phyloP scores from a whole-genome alignment of 768 basidiomycete species.

The Galerina sulciceps region DNA sequence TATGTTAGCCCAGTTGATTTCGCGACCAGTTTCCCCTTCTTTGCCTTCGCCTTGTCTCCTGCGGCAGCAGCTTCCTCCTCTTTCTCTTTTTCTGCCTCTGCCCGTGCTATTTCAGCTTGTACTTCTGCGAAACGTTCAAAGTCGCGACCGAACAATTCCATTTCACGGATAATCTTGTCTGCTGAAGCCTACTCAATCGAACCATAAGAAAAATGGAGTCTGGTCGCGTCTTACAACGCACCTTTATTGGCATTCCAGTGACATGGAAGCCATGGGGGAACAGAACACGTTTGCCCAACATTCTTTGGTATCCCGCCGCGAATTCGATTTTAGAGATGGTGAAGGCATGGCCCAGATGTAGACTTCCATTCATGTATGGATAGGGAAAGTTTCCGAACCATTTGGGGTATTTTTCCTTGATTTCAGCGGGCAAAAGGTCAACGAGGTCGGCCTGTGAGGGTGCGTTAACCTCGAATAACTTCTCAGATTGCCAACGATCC shows the following conservation, averaged over 20 bases:
- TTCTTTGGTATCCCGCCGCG: slow-evolving; percentile 90
- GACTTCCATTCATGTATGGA: slow-evolving; percentile 98
- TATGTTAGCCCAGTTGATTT: slow-evolving; percentile 94
- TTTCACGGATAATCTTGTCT: slow-evolving; percentile 97
- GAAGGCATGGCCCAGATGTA: slow-evolving; percentile 97
- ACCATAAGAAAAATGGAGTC: not conserved
- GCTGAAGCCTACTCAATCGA: slow-evolving; percentile 73
- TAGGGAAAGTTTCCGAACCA: slow-evolving; percentile 98
- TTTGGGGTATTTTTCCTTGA: slow-evolving; percentile 84
- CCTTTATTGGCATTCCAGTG: slow-evolving; percentile 99
- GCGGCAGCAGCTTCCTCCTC: slow-evolving; percentile 41
- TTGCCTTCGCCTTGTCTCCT: slow-evolving; percentile 72
- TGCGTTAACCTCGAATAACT: slow-evolving; percentile 84
- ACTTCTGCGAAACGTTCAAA: slow-evolving; percentile 72
- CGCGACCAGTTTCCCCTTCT: slow-evolving; percentile 93
- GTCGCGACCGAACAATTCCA: slow-evolving; percentile 91
- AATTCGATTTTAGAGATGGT: slow-evolving; percentile 99
- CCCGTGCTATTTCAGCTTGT: slow-evolving; percentile 46
- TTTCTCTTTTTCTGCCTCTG: slow-evolving; percentile 48
- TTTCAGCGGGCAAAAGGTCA: slow-evolving; percentile 65
- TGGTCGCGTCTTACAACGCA: slow-evolving; percentile 37
- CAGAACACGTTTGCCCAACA: slow-evolving; percentile 92
- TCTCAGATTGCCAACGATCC: slow-evolving; percentile 74
- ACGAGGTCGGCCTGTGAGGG: slow-evolving; percentile 70
- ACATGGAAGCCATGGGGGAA: slow-evolving; percentile 99